Evolutionary conservation across 2,329 filamentous ascomycete genomes (phyloP), one percentile per base, ranked within the genome.

Genomic region (Hypoxylon sp.): DNA sequence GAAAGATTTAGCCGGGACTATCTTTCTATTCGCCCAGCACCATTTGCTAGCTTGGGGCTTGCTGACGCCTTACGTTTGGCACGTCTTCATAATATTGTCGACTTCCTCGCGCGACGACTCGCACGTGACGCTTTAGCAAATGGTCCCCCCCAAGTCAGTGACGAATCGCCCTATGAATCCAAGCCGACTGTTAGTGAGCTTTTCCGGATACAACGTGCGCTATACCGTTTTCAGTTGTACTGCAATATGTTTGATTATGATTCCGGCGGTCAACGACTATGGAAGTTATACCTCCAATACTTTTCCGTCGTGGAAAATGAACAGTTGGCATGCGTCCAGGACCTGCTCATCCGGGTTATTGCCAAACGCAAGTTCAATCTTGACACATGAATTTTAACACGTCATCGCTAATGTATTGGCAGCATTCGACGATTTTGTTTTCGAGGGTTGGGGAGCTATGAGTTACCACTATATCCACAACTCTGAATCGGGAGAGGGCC

Each of bases 141-240:
- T 17, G 22, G 10, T 17, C 46, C 22, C 14, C 27, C 46, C n/a
- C 0, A 6, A 27, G 11, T 50, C 22, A 30, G 46, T 14, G 1
- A 8, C 20, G 22, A 20, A 10, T 8, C 11, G 2, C 48, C 31
- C 44, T 20, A 48, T 10, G 8, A 27, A 20, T 2, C 17, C 2
- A 6, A 4, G 42, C 30, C 42, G 27, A 54, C 51, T 25, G 6
- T 13, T 22, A 11, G 20, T 13, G 61, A 64, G n/a, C 8, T 65
- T 2, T 49, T 22, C 30, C 61, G 61, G 6, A 63, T 69, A 20
- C 62, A 71, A 48, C 60, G 61, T 2, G 66, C 60, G 2, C 22
- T 71, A 6, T 71, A 68, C 13, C 63, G 61, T 14, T 71, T 71
- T 37, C 44, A 72, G 30, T 27, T 72, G 11, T 71, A 57, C 50